A percentile compares a stretch with the other conserved stretches of the same genome.
phyloP scores from a whole-genome alignment of 352 stramenopile species.

The Thalassiosira allenii region DNA sequence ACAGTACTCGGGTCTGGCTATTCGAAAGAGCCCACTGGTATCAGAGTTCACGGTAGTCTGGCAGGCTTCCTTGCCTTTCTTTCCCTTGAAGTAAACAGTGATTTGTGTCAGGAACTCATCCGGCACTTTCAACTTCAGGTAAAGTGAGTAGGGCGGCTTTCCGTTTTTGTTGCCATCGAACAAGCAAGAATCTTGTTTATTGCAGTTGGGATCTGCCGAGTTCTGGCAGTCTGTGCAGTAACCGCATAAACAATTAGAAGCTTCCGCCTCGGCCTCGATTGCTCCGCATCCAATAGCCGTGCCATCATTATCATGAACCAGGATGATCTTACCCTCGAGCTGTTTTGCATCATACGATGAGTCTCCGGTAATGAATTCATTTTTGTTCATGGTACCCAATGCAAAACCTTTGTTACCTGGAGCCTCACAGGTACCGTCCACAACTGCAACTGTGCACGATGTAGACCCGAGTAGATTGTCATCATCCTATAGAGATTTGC shows the following conservation, averaged over 20 bases:
- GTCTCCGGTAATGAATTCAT: too few relatives aligned
- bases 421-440: too few relatives aligned
- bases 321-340: too few relatives aligned
- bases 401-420: too few relatives aligned
- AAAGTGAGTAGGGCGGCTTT: slow-evolving; percentile 2
- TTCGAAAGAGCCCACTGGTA: slow-evolving; percentile 2
- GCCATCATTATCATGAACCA: too few relatives aligned
- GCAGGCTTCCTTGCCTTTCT: neutral
- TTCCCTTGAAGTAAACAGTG: slow-evolving; percentile 16
- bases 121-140: neutral
- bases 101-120: neutral
- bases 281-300: too few relatives aligned
- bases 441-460: too few relatives aligned
- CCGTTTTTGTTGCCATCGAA: slow-evolving; percentile 8
- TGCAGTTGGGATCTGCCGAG: neutral
- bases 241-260: slow-evolving; percentile 8
- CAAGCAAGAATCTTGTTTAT: neutral
- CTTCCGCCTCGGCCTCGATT: neutral
- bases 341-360: too few relatives aligned
- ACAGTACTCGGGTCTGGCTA: slow-evolving; percentile 6
- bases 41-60: neutral
- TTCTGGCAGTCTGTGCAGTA: slow-evolving; percentile 3
- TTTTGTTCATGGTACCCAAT: too few relatives aligned
- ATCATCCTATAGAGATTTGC: too few relatives aligned
- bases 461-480: too few relatives aligned